A percentile compares a stretch with the other conserved stretches of the same genome.
Conservation (phyloP, 208 protist species). For the Acanthamoeba lenticulata region DNA sequence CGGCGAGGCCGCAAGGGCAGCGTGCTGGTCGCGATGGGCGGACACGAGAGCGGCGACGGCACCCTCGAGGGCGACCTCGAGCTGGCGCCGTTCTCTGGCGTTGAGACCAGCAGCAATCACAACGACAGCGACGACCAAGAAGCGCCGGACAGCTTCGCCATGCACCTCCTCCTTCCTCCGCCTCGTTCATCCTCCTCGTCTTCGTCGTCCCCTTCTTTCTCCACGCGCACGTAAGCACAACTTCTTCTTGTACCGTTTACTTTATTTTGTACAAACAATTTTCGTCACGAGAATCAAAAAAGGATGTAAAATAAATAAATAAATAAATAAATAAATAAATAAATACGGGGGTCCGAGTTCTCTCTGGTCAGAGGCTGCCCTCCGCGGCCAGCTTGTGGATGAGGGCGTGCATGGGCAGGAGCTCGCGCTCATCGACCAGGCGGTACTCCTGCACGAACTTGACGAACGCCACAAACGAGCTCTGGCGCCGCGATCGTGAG, state of each 20-base stretch:
- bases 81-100: neutral
- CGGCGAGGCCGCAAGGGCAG: too few species aligned
- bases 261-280: too few species aligned
- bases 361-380: too few species aligned
- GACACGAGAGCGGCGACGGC: neutral
- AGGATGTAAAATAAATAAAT: too few species aligned
- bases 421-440: conserved; percentile 27
- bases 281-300: too few species aligned
- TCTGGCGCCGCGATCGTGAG: neutral
- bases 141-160: neutral
- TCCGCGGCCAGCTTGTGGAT: neutral
- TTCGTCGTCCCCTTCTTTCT: too few species aligned
- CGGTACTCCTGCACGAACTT: conserved; percentile 11
- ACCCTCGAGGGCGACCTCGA: neutral
- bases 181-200: too few species aligned
- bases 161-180: neutral
- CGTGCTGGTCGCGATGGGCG: too few species aligned
- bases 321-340: too few species aligned
- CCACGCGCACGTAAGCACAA: too few species aligned
- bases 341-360: too few species aligned
- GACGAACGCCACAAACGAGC: neutral
- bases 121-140: neutral
- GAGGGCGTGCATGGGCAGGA: conserved; percentile 7
- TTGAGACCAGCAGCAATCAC: neutral
- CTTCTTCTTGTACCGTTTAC: too few species aligned